Base-by-base conservation (phyloP, 768 basidiomycete genomes). In the Auricularia auricula-judae region DNA sequence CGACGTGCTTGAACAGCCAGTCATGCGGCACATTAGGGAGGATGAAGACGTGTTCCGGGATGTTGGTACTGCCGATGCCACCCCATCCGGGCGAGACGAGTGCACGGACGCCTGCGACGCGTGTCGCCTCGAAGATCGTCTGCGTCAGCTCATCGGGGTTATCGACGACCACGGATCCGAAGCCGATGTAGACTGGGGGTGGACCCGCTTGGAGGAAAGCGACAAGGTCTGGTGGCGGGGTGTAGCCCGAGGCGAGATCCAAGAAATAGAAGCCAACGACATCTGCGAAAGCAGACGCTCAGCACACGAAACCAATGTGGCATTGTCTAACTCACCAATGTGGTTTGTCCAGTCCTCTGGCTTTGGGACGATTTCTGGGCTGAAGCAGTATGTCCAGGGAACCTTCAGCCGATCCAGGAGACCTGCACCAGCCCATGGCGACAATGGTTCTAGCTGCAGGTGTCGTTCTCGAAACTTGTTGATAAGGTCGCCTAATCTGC, bases 61-160 rank as follows among this genome's bases (percentile, higher is more conserved):
- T 77, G 42, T 75, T 67, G 4, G 73, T 71, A 5, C 80, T 82
- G 2, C 85, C 85, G 1, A 87, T 73, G 3, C 82, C 83, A n/a
- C 85, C 85, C 86, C 86, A 87, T 23, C 85, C 86, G 5, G 83
- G 82, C 4, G 84, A 85, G 63, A 87, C 82, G 3, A 87, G 74
- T 0, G 84, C 85, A 39, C 86, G 75, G 1, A 84, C 82, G 1
- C 81, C 82, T 0, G 85, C 81, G 67, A 80, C 73, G 29, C 74
- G 72, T 4, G 84, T 82, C 0, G 84, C 85, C 23, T 83, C 80
- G 65, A 86, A 83, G 56, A 87, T 84, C 1, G 75, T 82, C 62
- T 82, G 82, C 11, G 84, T 80, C 77, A 85, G 78, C 0, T 74
- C 76, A 8, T 71, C 75, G 1, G 85, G 78, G 71, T 87, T 79